Percentiles rank a stretch among this genome's conserved stretches.
phyloP scores from a whole-genome alignment of 192 early-diverging fungal species.

The Backusella psychrophila region DNA sequence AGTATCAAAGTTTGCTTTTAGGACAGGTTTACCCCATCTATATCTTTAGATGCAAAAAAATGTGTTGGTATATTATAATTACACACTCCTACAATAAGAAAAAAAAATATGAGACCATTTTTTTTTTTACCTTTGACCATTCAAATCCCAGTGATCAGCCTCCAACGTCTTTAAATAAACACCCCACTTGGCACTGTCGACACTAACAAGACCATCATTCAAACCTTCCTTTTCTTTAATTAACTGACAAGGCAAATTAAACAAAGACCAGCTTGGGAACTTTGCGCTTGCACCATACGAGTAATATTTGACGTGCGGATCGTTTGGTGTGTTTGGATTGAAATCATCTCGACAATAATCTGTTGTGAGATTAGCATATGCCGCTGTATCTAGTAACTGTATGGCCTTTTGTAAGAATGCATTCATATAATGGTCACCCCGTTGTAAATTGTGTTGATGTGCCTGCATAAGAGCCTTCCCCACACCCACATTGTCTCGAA shows the following conservation, averaged over 20 bases:
- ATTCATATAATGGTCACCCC: background rate
- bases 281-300: constrained; percentile 77
- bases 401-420: constrained; percentile 19
- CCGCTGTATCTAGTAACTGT: constrained; percentile 80
- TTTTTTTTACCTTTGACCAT: constrained; percentile 21
- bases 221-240: constrained; percentile 77
- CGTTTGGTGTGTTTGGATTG: constrained; percentile 84
- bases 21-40: constrained; percentile 1
- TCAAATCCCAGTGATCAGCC: constrained; percentile 91
- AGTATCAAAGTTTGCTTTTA: constrained; percentile 20
- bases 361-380: constrained; percentile 87
- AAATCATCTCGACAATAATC: constrained; percentile 85
- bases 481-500: constrained; percentile 79
- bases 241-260: constrained; percentile 77
- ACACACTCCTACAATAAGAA: background rate
- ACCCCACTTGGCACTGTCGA: constrained; percentile 86
- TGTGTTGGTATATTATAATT: background rate
- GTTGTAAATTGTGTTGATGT: background rate
- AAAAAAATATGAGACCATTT: background rate
- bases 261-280: constrained; percentile 59
- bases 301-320: constrained; percentile 72
- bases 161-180: constrained; percentile 76
- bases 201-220: constrained; percentile 91
- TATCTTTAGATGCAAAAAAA: background rate
- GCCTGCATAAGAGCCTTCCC: constrained; percentile 48